Percentiles rank a stretch among this genome's conserved stretches.
Conservation (phyloP, 2,329 filamentous ascomycete species). For the Paraconiothyrium sp. region DNA sequence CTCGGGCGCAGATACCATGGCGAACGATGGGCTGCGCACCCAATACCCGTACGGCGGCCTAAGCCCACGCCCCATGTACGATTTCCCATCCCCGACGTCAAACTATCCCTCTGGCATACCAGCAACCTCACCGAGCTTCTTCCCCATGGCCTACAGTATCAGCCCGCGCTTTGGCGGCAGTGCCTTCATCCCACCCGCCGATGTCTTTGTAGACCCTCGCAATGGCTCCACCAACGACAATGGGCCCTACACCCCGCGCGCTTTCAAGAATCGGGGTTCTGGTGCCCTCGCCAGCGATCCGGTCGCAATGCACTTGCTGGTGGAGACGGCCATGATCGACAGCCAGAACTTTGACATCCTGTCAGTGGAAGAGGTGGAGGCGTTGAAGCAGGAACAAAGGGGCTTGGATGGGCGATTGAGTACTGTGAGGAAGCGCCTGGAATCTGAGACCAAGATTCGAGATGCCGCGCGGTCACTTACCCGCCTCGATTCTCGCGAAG, state of each 20-base stretch:
- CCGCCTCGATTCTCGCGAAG: constrained; percentile 75
- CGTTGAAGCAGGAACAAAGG: constrained; percentile 85
- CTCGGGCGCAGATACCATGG: constrained; percentile 31
- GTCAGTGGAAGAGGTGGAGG: constrained; percentile 90
- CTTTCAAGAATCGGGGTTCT: constrained; percentile 40
- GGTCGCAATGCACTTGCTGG: constrained; percentile 87
- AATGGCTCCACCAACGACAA: constrained; percentile 38
- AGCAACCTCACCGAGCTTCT: constrained; percentile 45
- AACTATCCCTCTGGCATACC: constrained; percentile 49
- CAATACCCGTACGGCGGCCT: constrained; percentile 46
- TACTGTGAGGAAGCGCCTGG: constrained; percentile 81
- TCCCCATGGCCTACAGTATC: constrained; percentile 49
- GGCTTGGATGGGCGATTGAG: constrained; percentile 80
- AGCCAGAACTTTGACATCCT: constrained; percentile 86
- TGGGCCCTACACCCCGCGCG: constrained; percentile 40
- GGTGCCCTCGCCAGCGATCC: constrained; percentile 59
- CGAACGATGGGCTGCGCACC: constrained; percentile 46
- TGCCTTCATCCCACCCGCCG: constrained; percentile 50
- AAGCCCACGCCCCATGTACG: constrained; percentile 45
- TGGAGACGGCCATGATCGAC: constrained; percentile 91
- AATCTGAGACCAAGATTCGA: constrained; percentile 90
- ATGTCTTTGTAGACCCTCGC: constrained; percentile 47
- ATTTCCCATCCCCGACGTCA: constrained; percentile 50
- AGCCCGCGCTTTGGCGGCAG: constrained; percentile 48
- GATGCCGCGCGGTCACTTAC: constrained; percentile 91